Evolutionary conservation across 2,329 filamentous ascomycete species (phyloP).

Genomic region (Amphichorda felina): DNA sequence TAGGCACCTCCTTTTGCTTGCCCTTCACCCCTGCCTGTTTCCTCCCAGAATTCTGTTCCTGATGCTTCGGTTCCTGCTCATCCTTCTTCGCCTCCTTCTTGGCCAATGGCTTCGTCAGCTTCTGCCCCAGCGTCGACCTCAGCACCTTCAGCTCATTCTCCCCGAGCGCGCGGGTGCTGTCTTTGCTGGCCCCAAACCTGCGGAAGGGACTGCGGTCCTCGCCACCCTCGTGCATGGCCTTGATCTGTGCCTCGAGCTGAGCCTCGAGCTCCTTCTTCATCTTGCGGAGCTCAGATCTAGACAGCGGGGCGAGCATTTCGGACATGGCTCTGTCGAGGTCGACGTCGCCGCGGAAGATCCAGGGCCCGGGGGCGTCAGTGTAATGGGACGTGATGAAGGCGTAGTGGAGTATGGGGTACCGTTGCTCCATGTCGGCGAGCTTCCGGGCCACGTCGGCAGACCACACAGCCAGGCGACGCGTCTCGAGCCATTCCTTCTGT

Average conservation of each 20-base stretch:
- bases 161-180: background rate
- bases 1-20: no score
- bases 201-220: background rate
- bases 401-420: conserved; percentile 26
- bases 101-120: background rate
- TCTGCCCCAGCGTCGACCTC: background rate
- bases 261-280: conserved; percentile 8
- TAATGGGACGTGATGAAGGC: conserved; percentile 23
- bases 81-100: background rate
- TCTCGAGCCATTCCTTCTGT: conserved; percentile 35
- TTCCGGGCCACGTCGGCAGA: conserved; percentile 29
- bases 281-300: conserved; percentile 11
- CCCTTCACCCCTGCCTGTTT: no score
- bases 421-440: conserved; percentile 22
- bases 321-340: conserved; percentile 15
- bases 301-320: conserved; percentile 17
- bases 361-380: conserved; percentile 13
- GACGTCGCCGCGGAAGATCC: conserved; percentile 9
- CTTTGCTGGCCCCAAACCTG: background rate
- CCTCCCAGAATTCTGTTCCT: no score
- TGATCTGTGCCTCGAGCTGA: background rate
- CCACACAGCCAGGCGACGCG: conserved; percentile 36
- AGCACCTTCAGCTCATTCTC: background rate
- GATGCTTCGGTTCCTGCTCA: background rate
- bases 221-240: background rate